phyloP scores from a whole-genome alignment of 1,284 basidiomycete genomes.

The Waitea zeae region DNA sequence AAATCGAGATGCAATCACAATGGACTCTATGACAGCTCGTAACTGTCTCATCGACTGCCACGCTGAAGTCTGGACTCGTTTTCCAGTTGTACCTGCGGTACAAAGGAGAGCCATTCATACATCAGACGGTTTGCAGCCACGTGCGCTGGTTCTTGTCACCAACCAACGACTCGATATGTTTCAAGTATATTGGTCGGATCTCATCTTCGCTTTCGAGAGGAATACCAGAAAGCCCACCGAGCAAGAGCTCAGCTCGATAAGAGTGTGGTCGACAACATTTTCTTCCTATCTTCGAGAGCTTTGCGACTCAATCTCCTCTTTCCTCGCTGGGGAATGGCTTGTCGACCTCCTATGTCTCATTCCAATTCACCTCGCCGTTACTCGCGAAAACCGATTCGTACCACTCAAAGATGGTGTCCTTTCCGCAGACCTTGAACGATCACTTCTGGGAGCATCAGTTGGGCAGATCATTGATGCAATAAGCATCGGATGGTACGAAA shows the following conservation, averaged over 20 bases:
- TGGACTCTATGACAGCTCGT: slow-evolving; percentile 14
- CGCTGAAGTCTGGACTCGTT: slow-evolving; percentile 43
- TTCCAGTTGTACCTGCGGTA: slow-evolving; percentile 39
- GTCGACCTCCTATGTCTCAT: slow-evolving; percentile 44
- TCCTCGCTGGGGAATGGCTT: slow-evolving; percentile 41
- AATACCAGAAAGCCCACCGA: slow-evolving; percentile 32
- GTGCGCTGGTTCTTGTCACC: slow-evolving; percentile 26
- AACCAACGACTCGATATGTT: slow-evolving; percentile 17
- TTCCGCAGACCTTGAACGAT: slow-evolving; percentile 28
- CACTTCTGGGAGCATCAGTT: slow-evolving; percentile 40
- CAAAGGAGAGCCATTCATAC: slow-evolving; percentile 25
- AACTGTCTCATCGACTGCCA: slow-evolving; percentile 40
- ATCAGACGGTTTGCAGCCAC: slow-evolving; percentile 13
- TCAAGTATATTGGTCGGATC: slow-evolving; percentile 22
- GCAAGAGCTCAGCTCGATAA: slow-evolving; percentile 19
- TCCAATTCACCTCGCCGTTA: slow-evolving; percentile 43
- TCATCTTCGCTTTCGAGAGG: slow-evolving; percentile 28
- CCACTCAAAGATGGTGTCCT: slow-evolving; percentile 41
- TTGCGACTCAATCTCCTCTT: slow-evolving; percentile 14
- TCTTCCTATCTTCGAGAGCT: slow-evolving; percentile 5
- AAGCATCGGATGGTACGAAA: slow-evolving; percentile 50
- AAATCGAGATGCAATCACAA: slow-evolving; percentile 6
- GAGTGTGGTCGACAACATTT: slow-evolving; percentile 14
- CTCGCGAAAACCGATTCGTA: slow-evolving; percentile 37
- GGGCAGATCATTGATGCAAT: slow-evolving; percentile 33